Evolutionary conservation across 257 asterid genomes (phyloP), one percentile per base, ranked within the genome.

Genomic region (Orobanche coerulescens): DNA sequence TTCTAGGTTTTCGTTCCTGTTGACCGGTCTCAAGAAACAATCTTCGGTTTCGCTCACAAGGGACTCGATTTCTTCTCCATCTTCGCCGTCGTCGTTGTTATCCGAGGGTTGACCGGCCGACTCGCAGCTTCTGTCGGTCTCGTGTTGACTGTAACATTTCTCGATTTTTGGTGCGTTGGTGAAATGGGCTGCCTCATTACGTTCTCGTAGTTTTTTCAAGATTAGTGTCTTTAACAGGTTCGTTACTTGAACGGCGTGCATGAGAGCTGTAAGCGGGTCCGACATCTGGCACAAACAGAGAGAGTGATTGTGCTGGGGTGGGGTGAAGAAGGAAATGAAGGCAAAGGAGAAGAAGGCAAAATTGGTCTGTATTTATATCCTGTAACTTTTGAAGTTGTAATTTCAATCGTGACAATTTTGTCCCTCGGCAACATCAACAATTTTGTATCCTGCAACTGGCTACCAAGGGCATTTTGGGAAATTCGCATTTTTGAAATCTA

Each of bases 191-290:
- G 78, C 68, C 66, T 84, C 87, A 40, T 69, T 78, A 0, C 96
- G 95, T 58, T 87, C 95, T 56, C 87, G 78, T 42, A 83, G 54
- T 4, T 81, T 79, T 62, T 68, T 85, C 66, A 56, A 37, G 58
- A 87, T 91, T 65, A 91, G 73, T 20, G 85, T 79, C 78, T 81
- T 83, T 48, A 91, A 71, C 71, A 91, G 75, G 79, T 87, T 91
- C 81, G 84, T 87, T 60, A 91, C 97, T 85, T 87, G 94, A 49
- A 87, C 96, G 4, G 96, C 95, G 16, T 87, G 95, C 91, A 82
- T 87, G 22, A 91, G 83, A 67, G 97, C 96, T 8, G 95, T 87
- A 68, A 91, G 72, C 8, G 96, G 96, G 75, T 91, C 95, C 4
- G 90, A 77, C 97, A 91, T 87, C 96, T 87, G 64, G 61, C 18